Conservation (phyloP, 495 filamentous ascomycete species). For the Chaetomium fimeti region DNA sequence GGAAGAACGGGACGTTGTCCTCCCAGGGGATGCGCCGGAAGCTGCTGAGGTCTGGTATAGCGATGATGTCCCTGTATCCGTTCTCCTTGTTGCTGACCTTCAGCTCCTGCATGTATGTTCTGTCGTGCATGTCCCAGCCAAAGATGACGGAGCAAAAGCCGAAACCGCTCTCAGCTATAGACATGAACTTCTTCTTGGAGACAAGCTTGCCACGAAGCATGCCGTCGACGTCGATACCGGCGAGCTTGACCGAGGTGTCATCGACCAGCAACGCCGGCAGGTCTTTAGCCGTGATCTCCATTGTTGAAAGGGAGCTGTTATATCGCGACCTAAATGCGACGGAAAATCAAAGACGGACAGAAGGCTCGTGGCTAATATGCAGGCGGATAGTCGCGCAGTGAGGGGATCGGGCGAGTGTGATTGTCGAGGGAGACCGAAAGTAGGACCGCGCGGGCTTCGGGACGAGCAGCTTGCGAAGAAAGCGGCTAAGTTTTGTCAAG, state of each 20-base stretch:
- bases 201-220: constrained; percentile 89
- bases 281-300: constrained; percentile 55
- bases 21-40: constrained; percentile 96
- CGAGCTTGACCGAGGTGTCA: constrained; percentile 88
- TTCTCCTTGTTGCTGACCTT: constrained; percentile 89
- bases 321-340: not conserved
- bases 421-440: no score
- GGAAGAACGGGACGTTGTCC: constrained; percentile 85
- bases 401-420: no score
- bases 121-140: constrained; percentile 98
- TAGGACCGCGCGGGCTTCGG: no score
- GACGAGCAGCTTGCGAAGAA: no score
- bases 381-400: no score
- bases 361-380: no score
- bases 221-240: constrained; percentile 89
- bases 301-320: not conserved
- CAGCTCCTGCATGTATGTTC: constrained; percentile 80
- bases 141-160: constrained; percentile 97
- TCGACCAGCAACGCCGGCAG: constrained; percentile 64
- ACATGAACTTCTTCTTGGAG: constrained; percentile 93
- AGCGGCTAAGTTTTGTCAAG: not conserved
- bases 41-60: constrained; percentile 73
- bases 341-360: not conserved
- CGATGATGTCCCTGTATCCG: constrained; percentile 87
- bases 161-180: constrained; percentile 77